Evolutionary conservation across 2,329 filamentous ascomycete species (phyloP).

Genomic region (Neodidymelliopsis sp.): DNA sequence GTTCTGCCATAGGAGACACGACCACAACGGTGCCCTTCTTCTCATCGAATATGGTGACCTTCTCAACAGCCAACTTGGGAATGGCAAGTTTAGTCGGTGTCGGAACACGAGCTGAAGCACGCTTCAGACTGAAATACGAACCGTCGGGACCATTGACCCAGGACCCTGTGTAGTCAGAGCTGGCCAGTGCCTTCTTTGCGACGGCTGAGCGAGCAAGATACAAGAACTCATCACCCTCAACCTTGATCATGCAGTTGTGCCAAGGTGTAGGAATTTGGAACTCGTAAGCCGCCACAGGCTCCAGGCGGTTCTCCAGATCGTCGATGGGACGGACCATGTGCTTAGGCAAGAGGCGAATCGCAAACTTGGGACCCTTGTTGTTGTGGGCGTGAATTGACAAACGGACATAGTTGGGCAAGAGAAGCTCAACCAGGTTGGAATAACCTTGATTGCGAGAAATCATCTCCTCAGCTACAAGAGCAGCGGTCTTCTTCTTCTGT

Average conservation of each 20-base stretch:
- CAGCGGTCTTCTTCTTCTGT: constrained; percentile 47
- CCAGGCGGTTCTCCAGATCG: constrained; percentile 38
- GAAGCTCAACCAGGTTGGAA: constrained; percentile 57
- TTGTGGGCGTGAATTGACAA: constrained; percentile 58
- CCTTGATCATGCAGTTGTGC: constrained; percentile 53
- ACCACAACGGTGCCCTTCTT: constrained; percentile 33
- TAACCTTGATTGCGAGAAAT: constrained; percentile 57
- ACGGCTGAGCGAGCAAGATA: constrained; percentile 39
- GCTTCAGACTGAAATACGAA: constrained; percentile 36
- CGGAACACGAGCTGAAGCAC: constrained; percentile 16
- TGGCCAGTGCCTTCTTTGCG: constrained; percentile 33
- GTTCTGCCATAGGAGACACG: constrained; percentile 30
- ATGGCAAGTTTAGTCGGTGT: constrained; percentile 21
- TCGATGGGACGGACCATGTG: constrained; percentile 43
- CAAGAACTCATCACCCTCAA: constrained; percentile 39
- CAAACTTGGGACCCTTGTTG: constrained; percentile 54
- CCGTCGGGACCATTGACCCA: constrained; percentile 39
- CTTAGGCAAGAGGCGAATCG: constrained; percentile 50
- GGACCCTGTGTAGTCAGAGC: constrained; percentile 30
- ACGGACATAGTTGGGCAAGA: constrained; percentile 57
- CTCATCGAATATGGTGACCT: constrained; percentile 31
- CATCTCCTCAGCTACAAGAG: constrained; percentile 49
- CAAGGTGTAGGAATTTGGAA: constrained; percentile 53
- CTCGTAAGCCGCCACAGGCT: constrained; percentile 36
- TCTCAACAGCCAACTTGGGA: constrained; percentile 22